A percentile compares a stretch with the other conserved stretches of the same genome.
Evolutionary conservation across 257 asterid genomes (phyloP).

Genomic region (Leonotis leonurus): DNA sequence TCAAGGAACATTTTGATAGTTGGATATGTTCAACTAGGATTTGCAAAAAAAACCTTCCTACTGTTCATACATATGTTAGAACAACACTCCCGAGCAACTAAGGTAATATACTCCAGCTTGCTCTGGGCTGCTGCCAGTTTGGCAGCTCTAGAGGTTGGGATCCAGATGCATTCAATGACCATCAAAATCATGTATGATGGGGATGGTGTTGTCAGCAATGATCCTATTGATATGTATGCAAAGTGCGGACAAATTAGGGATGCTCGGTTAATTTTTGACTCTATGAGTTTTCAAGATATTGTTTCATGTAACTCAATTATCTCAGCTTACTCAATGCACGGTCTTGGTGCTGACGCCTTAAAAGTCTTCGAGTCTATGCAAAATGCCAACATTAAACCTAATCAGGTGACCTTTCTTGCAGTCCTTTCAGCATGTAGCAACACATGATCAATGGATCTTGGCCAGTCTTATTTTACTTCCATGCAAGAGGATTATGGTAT

Average conservation of each 20-base stretch:
- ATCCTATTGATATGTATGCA: slow-evolving; percentile 83
- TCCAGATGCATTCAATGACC: slow-evolving; percentile 59
- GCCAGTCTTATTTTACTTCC: slow-evolving; percentile 49
- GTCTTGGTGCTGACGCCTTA: slow-evolving; percentile 75
- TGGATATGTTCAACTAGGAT: slow-evolving; percentile 68
- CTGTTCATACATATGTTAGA: slow-evolving; percentile 55
- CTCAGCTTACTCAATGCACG: slow-evolving; percentile 91
- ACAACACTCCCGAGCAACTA: slow-evolving; percentile 52
- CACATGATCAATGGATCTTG: slow-evolving; percentile 71
- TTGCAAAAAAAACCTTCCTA: slow-evolving; percentile 57
- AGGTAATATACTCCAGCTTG: slow-evolving; percentile 74
- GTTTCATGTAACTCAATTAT: slow-evolving; percentile 85
- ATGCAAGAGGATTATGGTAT: slow-evolving; percentile 58
- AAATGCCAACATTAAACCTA: slow-evolving; percentile 45
- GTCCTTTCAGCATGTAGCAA: slow-evolving; percentile 94
- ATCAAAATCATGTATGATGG: slow-evolving; percentile 53
- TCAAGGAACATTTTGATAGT: slow-evolving; percentile 93
- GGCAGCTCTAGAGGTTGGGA: slow-evolving; percentile 77
- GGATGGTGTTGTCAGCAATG: slow-evolving; percentile 70
- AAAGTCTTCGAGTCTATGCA: slow-evolving; percentile 53
- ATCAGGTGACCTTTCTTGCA: slow-evolving; percentile 69
- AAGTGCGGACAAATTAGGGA: slow-evolving; percentile 76
- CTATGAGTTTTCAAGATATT: slow-evolving; percentile 40
- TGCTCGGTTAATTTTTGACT: slow-evolving; percentile 64
- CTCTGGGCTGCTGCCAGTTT: slow-evolving; percentile 79